A percentile compares a stretch with the other conserved stretches of the same genome.
phyloP scores from a whole-genome alignment of 257 asterid species.

The Primulina eburnea region DNA sequence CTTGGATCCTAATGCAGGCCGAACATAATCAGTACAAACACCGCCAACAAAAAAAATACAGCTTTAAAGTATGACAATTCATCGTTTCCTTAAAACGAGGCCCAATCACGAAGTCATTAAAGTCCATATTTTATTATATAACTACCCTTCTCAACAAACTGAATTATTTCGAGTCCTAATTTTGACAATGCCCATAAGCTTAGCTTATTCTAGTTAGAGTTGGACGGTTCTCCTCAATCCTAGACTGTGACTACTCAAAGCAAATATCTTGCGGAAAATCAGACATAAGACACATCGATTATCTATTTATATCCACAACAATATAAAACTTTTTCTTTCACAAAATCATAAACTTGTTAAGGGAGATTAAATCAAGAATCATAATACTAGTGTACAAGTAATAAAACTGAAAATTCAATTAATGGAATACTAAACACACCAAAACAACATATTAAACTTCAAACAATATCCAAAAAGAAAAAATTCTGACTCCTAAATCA shows the following conservation, averaged over 20 bases:
- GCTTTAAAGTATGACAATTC: background rate
- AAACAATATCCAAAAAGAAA: too few relatives aligned
- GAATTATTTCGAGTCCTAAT: background rate
- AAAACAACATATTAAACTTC: background rate
- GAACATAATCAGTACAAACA: background rate
- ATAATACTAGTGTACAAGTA: too few relatives aligned
- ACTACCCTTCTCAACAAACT: background rate
- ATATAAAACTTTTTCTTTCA: background rate
- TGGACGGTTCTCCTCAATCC: background rate
- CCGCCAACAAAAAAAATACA: background rate
- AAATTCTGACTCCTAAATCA: background rate
- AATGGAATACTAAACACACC: too few relatives aligned
- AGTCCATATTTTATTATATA: too few relatives aligned
- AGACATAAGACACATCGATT: background rate
- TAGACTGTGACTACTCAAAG: too few relatives aligned
- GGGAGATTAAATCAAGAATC: background rate
- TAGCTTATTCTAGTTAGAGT: background rate
- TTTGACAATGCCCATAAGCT: background rate
- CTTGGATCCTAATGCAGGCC: background rate
- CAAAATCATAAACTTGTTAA: background rate
- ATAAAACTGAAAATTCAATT: background rate
- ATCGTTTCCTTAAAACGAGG: background rate
- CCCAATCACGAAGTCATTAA: background rate
- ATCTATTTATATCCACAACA: background rate
- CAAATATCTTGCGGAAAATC: background rate